Conservation (phyloP, 2,329 filamentous ascomycete species). For the Fusarium zealandicum region DNA sequence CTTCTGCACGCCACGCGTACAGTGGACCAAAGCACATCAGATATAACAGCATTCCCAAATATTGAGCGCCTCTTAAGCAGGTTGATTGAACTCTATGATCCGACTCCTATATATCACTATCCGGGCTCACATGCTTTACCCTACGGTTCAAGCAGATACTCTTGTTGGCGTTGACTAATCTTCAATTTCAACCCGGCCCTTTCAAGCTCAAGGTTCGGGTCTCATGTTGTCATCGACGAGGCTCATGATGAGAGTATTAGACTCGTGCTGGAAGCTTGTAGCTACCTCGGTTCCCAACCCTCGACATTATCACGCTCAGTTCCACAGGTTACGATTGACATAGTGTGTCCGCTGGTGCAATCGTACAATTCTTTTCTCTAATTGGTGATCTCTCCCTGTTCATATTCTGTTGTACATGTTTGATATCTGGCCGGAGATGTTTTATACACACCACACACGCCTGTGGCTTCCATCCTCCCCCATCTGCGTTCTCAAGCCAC, state of each 20-base stretch:
- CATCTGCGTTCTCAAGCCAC: slow-evolving; percentile 58
- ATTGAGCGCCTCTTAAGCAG: neutral
- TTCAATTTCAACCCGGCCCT: too few relatives aligned
- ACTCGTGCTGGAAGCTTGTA: too few relatives aligned
- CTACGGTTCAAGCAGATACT: too few relatives aligned
- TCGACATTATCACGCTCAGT: too few relatives aligned
- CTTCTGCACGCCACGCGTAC: slow-evolving; percentile 30
- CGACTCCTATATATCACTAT: neutral
- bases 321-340: too few relatives aligned
- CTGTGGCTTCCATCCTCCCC: slow-evolving; percentile 11
- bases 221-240: too few relatives aligned
- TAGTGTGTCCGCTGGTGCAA: neutral
- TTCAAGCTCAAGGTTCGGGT: too few relatives aligned
- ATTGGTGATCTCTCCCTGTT: slow-evolving; percentile 11
- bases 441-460: slow-evolving; percentile 27
- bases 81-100: neutral
- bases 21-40: slow-evolving; percentile 18
- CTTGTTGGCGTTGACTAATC: too few relatives aligned
- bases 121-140: neutral
- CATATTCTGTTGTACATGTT: slow-evolving; percentile 39
- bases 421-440: slow-evolving; percentile 19
- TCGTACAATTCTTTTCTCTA: slow-evolving; percentile 24
- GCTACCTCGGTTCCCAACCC: too few relatives aligned
- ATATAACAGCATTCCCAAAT: neutral
- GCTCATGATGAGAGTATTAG: too few relatives aligned